Percentiles rank a stretch among this genome's conserved stretches.
phyloP scores from a whole-genome alignment of 495 filamentous ascomycete genomes.

The Hypoxylon lienhwacheense region DNA sequence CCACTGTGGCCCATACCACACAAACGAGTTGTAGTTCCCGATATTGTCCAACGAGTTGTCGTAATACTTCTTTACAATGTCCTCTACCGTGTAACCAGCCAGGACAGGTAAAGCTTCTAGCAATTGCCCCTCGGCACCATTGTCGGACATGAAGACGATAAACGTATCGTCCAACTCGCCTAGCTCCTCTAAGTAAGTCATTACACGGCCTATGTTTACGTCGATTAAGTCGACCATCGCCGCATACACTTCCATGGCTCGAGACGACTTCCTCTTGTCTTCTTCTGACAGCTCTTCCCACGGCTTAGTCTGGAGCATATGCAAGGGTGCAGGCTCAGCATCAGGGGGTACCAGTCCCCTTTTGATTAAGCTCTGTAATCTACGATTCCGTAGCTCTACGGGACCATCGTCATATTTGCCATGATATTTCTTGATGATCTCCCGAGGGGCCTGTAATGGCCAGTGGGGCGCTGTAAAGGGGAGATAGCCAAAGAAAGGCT shows the following conservation, averaged over 20 bases:
- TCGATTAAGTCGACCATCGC: constrained; percentile 68
- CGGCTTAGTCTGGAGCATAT: constrained; percentile 54
- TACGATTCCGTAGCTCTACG: constrained; percentile 54
- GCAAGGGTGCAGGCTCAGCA: constrained; percentile 56
- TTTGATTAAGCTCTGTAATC: constrained; percentile 54
- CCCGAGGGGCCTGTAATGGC: constrained; percentile 60
- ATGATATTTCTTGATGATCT: constrained; percentile 55
- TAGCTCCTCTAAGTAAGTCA: constrained; percentile 57
- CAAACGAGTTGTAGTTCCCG: constrained; percentile 61
- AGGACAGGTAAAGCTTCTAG: constrained; percentile 61
- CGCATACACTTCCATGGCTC: constrained; percentile 63
- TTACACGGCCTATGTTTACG: constrained; percentile 60
- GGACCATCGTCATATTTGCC: constrained; percentile 62
- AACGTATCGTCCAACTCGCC: constrained; percentile 67
- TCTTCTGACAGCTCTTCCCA: constrained; percentile 56
- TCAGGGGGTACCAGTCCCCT: constrained; percentile 55
- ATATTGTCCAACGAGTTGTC: constrained; percentile 65
- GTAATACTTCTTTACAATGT: constrained; percentile 62
- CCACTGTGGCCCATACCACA: constrained; percentile 69
- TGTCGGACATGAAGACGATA: constrained; percentile 66
- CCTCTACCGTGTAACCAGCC: constrained; percentile 49
- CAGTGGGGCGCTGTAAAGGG: constrained; percentile 65
- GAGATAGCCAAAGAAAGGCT: constrained; percentile 63
- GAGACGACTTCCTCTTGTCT: constrained; percentile 55
- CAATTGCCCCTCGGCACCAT: constrained; percentile 64